Evolutionary conservation across 2,329 filamentous ascomycete genomes (phyloP).

Genomic region (Hypoxylon sp.): DNA sequence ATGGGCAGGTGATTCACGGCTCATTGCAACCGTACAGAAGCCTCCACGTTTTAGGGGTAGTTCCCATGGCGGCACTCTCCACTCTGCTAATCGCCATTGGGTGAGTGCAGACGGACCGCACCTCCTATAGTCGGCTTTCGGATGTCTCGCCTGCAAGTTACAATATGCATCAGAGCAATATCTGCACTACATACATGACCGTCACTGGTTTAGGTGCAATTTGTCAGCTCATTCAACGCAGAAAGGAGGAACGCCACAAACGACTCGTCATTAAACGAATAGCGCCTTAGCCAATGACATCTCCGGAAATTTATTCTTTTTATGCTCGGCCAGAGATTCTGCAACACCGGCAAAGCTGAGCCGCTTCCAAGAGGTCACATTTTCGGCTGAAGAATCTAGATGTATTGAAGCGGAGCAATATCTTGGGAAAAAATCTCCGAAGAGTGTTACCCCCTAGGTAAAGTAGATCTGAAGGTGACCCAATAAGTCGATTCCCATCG

Average conservation of each 20-base stretch:
- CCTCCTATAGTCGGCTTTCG: constrained; percentile 13
- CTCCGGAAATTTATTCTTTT: background rate
- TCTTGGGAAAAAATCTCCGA: background rate
- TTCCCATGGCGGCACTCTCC: background rate
- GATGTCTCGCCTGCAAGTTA: constrained; percentile 1
- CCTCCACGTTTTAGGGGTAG: background rate
- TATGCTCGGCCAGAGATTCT: constrained; percentile 4
- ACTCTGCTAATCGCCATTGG: background rate
- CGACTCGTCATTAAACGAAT: constrained; percentile 19
- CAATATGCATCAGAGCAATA: constrained; percentile 4
- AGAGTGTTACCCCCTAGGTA: background rate
- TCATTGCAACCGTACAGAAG: background rate
- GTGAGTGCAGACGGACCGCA: background rate
- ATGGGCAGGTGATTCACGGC: background rate
- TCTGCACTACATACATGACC: constrained; percentile 1
- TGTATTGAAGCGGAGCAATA: background rate
- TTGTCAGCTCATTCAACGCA: background rate
- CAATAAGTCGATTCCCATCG: background rate
- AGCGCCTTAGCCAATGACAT: constrained; percentile 10
- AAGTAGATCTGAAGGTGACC: background rate
- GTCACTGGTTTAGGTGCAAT: background rate
- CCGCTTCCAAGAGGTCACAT: constrained; percentile 2
- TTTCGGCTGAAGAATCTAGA: constrained; percentile 16
- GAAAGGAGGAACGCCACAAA: constrained; percentile 12
- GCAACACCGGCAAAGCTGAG: background rate